Percentiles rank a stretch among this genome's conserved stretches.
These are phyloP conservation scores for Paraphaeosphaeria minitans DNA, from an alignment of 2,329 filamentous ascomycete genomes.

Conservation along the genomic window DNA sequence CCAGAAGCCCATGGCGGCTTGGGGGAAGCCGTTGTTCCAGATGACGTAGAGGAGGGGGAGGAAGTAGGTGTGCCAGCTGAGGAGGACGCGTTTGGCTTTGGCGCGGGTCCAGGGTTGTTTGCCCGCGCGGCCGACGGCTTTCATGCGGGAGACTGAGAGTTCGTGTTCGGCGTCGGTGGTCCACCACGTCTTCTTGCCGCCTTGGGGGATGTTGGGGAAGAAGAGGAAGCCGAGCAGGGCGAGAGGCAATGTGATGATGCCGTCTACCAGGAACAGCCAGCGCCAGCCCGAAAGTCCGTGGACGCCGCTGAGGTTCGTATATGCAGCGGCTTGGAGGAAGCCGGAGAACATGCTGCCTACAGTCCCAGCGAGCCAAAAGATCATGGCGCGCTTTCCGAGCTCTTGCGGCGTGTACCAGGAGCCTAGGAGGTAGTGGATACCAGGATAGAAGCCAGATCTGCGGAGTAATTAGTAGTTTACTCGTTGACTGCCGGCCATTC, in stretches of 20 bases:
- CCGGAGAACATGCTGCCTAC: slow-evolving; percentile 67
- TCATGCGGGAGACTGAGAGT: slow-evolving; percentile 3
- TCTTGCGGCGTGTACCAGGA: slow-evolving; percentile 59
- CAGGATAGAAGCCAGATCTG: slow-evolving; percentile 68
- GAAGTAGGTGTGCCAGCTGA: slow-evolving; percentile 6
- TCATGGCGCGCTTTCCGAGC: slow-evolving; percentile 64
- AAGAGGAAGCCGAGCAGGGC: slow-evolving; percentile 43
- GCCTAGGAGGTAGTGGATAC: slow-evolving; percentile 10
- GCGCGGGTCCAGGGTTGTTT: slow-evolving; percentile 4
- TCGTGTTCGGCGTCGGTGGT: neutral
- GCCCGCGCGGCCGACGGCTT: slow-evolving; percentile 5
- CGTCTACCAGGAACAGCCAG: slow-evolving; percentile 54
- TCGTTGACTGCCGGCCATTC: slow-evolving; percentile 30
- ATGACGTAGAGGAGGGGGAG: slow-evolving; percentile 6
- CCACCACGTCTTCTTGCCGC: slow-evolving; percentile 6
- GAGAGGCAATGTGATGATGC: slow-evolving; percentile 55
- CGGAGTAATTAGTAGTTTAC: slow-evolving; percentile 44
- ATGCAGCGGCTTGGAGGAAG: slow-evolving; percentile 63
- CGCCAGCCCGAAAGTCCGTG: slow-evolving; percentile 61
- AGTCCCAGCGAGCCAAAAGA: slow-evolving; percentile 65
- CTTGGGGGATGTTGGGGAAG: slow-evolving; percentile 5
- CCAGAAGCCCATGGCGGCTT: slow-evolving; percentile 8
- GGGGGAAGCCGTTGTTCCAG: slow-evolving; percentile 4
- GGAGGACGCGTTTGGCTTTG: neutral
- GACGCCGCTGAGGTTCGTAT: slow-evolving; percentile 52